phyloP scores from a whole-genome alignment of 2,329 filamentous ascomycete genomes.

The Herpotrichia juniperi region DNA sequence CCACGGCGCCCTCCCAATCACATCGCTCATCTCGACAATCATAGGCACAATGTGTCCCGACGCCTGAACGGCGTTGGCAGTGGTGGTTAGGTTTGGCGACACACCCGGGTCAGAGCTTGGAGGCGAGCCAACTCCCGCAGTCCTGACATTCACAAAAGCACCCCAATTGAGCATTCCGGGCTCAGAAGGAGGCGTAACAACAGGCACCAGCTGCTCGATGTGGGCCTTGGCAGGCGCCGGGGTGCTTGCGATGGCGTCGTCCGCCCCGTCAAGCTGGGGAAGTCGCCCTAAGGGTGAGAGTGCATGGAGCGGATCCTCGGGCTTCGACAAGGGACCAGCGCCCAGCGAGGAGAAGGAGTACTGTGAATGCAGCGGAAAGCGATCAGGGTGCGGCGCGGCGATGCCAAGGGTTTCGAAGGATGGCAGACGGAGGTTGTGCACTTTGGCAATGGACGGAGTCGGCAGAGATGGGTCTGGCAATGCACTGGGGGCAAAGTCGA shows the following conservation, averaged over 20 bases:
- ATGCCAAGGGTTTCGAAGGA: slow-evolving; percentile 61
- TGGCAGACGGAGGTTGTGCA: slow-evolving; percentile 56
- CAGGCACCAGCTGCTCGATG: slow-evolving; percentile 45
- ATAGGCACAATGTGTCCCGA: slow-evolving; percentile 35
- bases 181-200: slow-evolving; percentile 54
- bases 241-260: slow-evolving; percentile 19
- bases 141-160: slow-evolving; percentile 41
- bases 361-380: slow-evolving; percentile 30
- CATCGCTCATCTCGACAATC: slow-evolving; percentile 25
- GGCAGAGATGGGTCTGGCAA: slow-evolving; percentile 40
- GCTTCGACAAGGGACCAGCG: slow-evolving; percentile 45
- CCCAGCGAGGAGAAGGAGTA: slow-evolving; percentile 40
- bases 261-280: slow-evolving; percentile 23
- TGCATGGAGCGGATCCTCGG: slow-evolving; percentile 48
- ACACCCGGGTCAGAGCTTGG: slow-evolving; percentile 45
- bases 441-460: slow-evolving; percentile 36
- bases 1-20: slow-evolving; percentile 37
- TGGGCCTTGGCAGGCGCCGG: slow-evolving; percentile 29
- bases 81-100: slow-evolving; percentile 32
- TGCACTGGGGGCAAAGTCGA: slow-evolving; percentile 29
- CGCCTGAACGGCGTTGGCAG: slow-evolving; percentile 24
- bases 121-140: slow-evolving; percentile 47
- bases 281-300: slow-evolving; percentile 32
- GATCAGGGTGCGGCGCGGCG: slow-evolving; percentile 53
- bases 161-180: slow-evolving; percentile 49